These are phyloP conservation scores for Paecilomyces sp. DNA, from an alignment of 2,329 filamentous ascomycete species.

Conservation along the genomic window DNA sequence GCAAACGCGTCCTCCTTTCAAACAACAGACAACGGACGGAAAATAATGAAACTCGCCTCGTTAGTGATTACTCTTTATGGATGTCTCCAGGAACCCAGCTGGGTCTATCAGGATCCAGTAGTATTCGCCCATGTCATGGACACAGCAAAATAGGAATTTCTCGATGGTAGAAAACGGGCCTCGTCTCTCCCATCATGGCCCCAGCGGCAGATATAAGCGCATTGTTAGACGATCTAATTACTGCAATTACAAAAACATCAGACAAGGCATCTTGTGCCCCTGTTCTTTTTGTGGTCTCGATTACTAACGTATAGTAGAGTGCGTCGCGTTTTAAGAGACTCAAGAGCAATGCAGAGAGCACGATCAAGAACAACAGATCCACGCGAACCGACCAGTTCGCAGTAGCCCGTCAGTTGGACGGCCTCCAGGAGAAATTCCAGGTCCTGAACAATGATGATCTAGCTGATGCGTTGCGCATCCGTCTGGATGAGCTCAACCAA, in stretches of 20 bases:
- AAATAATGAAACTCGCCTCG: not conserved
- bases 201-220: constrained; percentile 58
- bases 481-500: constrained; percentile 53
- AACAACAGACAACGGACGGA: not conserved
- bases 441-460: constrained; percentile 72
- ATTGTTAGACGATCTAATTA: constrained; percentile 65
- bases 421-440: constrained; percentile 79
- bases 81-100: not conserved
- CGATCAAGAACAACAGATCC: constrained; percentile 39
- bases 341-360: constrained; percentile 24
- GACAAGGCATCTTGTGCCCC: constrained; percentile 38
- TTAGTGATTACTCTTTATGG: not conserved
- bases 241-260: constrained; percentile 52
- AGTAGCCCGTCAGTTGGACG: constrained; percentile 56
- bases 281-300: not conserved
- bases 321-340: constrained; percentile 18
- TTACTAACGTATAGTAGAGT: constrained; percentile 15
- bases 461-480: constrained; percentile 58
- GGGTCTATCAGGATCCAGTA: not conserved
- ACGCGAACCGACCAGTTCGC: constrained; percentile 70
- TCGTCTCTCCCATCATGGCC: constrained; percentile 50
- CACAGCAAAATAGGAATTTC: not conserved
- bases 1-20: not conserved
- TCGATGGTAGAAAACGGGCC: not conserved
- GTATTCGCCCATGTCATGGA: not conserved